Conservation (phyloP, 352 stramenopile genomes). For the Phytophthora aleatoria region DNA sequence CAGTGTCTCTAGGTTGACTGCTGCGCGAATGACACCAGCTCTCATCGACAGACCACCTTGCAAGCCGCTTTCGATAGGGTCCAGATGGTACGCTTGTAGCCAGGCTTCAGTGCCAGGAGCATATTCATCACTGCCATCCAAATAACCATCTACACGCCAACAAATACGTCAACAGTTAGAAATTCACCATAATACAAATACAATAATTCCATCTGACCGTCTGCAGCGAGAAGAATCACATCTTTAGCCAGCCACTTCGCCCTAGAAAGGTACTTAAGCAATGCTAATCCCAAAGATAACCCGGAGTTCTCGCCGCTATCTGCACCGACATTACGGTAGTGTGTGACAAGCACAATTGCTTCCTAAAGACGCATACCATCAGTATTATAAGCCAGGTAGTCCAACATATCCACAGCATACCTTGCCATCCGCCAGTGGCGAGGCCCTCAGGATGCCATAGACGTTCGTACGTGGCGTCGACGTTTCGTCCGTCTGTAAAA, state of each 20-base stretch:
- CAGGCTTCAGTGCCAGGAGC: conserved; percentile 71
- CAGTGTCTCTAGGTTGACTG: conserved; percentile 74
- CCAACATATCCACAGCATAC: conserved; percentile 19
- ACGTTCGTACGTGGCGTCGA: conserved; percentile 55
- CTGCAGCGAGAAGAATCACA: conserved; percentile 75
- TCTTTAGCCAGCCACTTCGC: conserved; percentile 86
- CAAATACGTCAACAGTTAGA: conserved; percentile 5
- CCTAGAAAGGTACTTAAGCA: conserved; percentile 63
- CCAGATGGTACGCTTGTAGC: conserved; percentile 72
- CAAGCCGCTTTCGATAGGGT: conserved; percentile 36
- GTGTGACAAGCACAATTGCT: conserved; percentile 71
- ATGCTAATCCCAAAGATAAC: conserved; percentile 56
- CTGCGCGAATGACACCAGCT: conserved; percentile 77
- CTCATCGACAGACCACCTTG: conserved; percentile 58
- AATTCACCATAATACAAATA: not conserved
- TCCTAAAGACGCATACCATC: conserved; percentile 29
- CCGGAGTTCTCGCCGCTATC: conserved; percentile 54
- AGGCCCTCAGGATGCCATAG: conserved; percentile 81
- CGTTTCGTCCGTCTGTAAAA: conserved; percentile 35
- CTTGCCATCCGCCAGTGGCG: conserved; percentile 76
- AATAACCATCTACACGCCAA: conserved; percentile 50
- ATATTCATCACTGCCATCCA: conserved; percentile 67
- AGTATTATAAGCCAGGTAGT: not conserved
- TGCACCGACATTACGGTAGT: conserved; percentile 65
- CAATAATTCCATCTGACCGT: conserved; percentile 45